Conservation (phyloP, 108 stramenopile species). For the Nitzschia sp. region DNA sequence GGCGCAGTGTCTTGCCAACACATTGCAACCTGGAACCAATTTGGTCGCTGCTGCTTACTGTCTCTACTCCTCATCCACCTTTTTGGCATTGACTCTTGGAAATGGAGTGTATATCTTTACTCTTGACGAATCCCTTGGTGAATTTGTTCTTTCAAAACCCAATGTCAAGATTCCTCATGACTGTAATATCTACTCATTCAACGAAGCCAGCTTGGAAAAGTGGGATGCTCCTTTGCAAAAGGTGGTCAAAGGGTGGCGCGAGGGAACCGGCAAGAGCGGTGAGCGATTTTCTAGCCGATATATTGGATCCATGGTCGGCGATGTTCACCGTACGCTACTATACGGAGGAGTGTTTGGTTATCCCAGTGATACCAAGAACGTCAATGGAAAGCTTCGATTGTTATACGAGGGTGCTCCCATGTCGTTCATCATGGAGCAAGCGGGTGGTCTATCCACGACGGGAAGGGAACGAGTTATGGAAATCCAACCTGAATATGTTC, state of each 20-base stretch:
- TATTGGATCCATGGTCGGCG: constrained; percentile 98
- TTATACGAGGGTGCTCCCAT: constrained; percentile 94
- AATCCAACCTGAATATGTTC: constrained; percentile 69
- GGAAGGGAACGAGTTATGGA: constrained; percentile 71
- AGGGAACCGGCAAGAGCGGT: constrained; percentile 61
- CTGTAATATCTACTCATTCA: constrained; percentile 89
- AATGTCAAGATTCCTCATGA: constrained; percentile 84
- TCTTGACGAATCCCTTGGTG: constrained; percentile 93
- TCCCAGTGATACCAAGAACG: constrained; percentile 87
- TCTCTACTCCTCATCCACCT: constrained; percentile 95
- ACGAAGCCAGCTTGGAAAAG: constrained; percentile 89
- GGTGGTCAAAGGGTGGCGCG: constrained; percentile 67
- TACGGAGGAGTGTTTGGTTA: constrained; percentile 99
- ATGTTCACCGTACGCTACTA: constrained; percentile 96
- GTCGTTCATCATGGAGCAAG: constrained; percentile 95
- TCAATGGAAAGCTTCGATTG: constrained; percentile 85
- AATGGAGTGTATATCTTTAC: constrained; percentile 91
- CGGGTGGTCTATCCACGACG: constrained; percentile 88
- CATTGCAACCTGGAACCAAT: constrained; percentile 90
- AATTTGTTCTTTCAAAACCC: constrained; percentile 92
- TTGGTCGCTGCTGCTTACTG: constrained; percentile 96
- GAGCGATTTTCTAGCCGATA: constrained; percentile 84
- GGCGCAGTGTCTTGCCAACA: constrained; percentile 74
- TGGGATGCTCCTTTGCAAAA: constrained; percentile 86
- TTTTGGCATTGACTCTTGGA: constrained; percentile 90